Evolutionary conservation across 1,139 yeast genomes (phyloP), one percentile per base, ranked within the genome.

Genomic region (Pichia sorboxylosa): DNA sequence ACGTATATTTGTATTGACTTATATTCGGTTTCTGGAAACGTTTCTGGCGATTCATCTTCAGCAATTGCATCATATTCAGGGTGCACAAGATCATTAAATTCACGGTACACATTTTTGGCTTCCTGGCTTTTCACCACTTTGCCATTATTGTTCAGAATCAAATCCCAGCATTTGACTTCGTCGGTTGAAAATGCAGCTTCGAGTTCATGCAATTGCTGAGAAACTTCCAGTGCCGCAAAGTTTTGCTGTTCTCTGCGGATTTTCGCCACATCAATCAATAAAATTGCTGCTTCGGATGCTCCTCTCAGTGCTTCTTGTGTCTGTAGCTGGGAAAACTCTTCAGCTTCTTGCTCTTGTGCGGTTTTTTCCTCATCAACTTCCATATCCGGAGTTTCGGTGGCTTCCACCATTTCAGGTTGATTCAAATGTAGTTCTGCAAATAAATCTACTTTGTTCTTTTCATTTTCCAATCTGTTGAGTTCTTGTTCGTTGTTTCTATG

Each of bases 251-350:
- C 40, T 11, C 17, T 28, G 7, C 40, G 23, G 16, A 37, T 37
- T 14, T 30, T 28, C 6, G 32, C 30, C 22, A 32, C 30, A 24
- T 33, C 36, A 3, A 41, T 35, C 22, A 36, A 26, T n/a, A 33
- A 17, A 27, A 33, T 9, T 24, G 39, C 55, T 0, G 74, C 78
- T 22, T 51, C 55, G 4, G 46, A 38, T 2, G 73, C 64, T 11
- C 59, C 60, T 20, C 17, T 32, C 1, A 30, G 17, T 5, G 35
- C 26, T 19, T 34, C 38, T 16, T 27, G 14, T 16, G 24, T 20
- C 2, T 29, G 10, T 4, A 23, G 13, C 6, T 23, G 11, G 8
- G 11, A 14, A 14, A 23, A 23, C 6, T 7, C n/a, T 11, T 23
- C 25, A 23, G 11, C 13, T 23, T 23, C 25, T 11, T 23, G 8